These are phyloP conservation scores for Saccharomycopsis lassenensis DNA, from an alignment of 805 yeast species.

Conservation along the genomic window DNA sequence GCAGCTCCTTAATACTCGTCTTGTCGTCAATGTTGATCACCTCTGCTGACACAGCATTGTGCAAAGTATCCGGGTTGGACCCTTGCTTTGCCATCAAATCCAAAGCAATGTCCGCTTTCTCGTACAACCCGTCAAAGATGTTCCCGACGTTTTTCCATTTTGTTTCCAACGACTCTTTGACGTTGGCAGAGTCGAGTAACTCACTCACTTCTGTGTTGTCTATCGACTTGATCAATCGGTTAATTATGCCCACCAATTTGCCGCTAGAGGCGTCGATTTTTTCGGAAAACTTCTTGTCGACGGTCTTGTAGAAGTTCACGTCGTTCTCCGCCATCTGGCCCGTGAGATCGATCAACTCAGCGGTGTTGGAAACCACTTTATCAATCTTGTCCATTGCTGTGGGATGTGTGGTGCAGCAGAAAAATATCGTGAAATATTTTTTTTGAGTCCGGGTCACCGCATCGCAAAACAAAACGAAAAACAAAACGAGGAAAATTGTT, in stretches of 20 bases:
- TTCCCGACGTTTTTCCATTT: constrained; percentile 51
- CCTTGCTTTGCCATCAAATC: constrained; percentile 30
- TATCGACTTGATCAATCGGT: constrained; percentile 31
- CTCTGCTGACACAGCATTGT: constrained; percentile 20
- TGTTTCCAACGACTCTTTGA: constrained; percentile 34
- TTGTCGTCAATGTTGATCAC: constrained; percentile 23
- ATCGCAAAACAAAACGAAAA: too few species aligned
- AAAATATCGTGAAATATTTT: too few species aligned
- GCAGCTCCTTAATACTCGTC: constrained; percentile 24
- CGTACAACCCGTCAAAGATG: constrained; percentile 59
- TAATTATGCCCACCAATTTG: constrained; percentile 36
- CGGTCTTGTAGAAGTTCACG: constrained; percentile 50
- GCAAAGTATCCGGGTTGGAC: constrained; percentile 7
- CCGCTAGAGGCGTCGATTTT: constrained; percentile 26
- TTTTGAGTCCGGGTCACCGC: too few species aligned
- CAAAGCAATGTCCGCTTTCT: constrained; percentile 60
- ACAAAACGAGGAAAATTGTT: too few species aligned
- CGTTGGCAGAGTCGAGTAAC: constrained; percentile 20
- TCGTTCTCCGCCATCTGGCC: constrained; percentile 59
- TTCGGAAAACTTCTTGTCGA: constrained; percentile 22
- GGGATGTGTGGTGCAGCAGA: too few species aligned
- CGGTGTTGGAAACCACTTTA: constrained; percentile 1
- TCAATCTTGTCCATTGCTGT: too few species aligned
- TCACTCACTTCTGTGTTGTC: constrained; percentile 28
- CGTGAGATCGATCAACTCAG: constrained; percentile 1